Conservation (phyloP, 2,329 filamentous ascomycete genomes). For the Ophiostoma ips region DNA sequence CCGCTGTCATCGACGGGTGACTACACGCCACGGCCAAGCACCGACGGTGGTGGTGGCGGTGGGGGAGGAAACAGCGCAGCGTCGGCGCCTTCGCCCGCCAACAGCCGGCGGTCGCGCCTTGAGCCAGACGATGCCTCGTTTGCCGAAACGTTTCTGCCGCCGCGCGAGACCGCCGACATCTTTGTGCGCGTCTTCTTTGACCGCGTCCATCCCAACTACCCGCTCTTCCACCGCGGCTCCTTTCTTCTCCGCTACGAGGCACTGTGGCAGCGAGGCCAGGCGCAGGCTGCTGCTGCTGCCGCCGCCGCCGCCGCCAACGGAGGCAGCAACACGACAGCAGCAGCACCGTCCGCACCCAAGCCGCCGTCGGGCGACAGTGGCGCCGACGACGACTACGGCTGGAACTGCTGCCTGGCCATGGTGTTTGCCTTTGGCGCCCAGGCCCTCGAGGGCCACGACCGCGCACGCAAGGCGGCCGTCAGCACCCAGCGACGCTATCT, state of each 20-base stretch:
- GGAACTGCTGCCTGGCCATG: conserved; percentile 14
- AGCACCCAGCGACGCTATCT: conserved; percentile 11
- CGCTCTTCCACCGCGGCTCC: conserved; percentile 7
- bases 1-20: background rate
- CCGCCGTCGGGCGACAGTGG: background rate
- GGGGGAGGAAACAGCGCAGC: background rate
- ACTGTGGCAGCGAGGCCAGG: conserved; percentile 7
- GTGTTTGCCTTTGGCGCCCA: conserved; percentile 13
- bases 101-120: conserved; percentile 5
- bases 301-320: background rate
- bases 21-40: background rate
- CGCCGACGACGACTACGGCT: conserved; percentile 7
- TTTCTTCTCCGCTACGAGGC: conserved; percentile 11
- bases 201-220: conserved; percentile 12
- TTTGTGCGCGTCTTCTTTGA: conserved; percentile 14
- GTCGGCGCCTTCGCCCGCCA: conserved; percentile 2
- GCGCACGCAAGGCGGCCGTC: conserved; percentile 4
- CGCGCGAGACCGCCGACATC: conserved; percentile 10
- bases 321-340: background rate
- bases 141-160: conserved; percentile 7
- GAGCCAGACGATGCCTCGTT: conserved; percentile 8
- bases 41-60: background rate
- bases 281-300: too few relatives aligned
- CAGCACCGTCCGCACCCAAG: too few relatives aligned
- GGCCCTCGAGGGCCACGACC: conserved; percentile 11